Evolutionary conservation across 441 rosid genomes (phyloP).

Genomic region (Eugenia klotzschiana): DNA sequence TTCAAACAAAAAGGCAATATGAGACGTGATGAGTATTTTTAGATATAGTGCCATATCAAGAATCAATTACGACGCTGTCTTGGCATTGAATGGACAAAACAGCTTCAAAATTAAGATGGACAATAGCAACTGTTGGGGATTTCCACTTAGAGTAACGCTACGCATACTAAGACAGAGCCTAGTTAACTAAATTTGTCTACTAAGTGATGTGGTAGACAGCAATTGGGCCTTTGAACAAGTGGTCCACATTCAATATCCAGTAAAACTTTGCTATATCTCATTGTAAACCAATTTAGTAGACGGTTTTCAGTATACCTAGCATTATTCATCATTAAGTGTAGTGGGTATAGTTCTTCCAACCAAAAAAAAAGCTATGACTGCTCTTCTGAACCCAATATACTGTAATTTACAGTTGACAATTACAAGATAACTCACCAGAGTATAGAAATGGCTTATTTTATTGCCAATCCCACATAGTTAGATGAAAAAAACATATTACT

Average conservation of each 20-base stretch:
- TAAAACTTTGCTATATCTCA: background rate
- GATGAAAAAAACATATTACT: background rate
- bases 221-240: background rate
- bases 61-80: background rate
- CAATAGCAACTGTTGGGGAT: background rate
- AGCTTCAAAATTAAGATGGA: background rate
- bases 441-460: background rate
- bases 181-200: background rate
- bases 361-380: background rate
- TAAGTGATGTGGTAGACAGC: background rate
- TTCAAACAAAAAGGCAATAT: background rate
- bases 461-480: background rate
- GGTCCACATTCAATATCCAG: background rate
- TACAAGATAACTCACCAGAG: background rate
- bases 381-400: background rate
- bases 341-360: background rate
- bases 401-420: background rate
- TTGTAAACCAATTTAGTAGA: background rate
- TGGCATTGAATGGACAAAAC: background rate
- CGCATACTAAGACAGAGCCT: background rate
- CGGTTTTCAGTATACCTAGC: background rate
- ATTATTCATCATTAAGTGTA: background rate
- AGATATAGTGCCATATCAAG: background rate
- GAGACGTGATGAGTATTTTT: background rate
- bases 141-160: background rate